phyloP scores from a whole-genome alignment of 768 basidiomycete genomes.

The Tricholoma sp. region DNA sequence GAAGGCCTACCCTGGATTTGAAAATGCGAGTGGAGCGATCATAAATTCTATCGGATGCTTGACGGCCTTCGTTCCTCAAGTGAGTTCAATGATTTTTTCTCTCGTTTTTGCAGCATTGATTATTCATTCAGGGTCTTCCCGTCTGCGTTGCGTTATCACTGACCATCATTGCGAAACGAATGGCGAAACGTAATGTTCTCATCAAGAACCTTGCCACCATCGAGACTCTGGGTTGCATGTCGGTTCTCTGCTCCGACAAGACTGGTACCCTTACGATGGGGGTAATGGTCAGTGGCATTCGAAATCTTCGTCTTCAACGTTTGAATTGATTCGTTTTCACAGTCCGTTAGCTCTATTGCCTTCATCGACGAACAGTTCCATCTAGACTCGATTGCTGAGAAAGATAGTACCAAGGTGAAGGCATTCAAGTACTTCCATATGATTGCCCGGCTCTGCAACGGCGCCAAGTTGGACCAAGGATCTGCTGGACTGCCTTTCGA shows the following conservation, averaged over 20 bases:
- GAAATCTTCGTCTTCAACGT: background rate
- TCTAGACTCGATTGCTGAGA: background rate
- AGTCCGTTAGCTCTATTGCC: background rate
- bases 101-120: background rate
- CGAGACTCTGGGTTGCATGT: constrained; percentile 48
- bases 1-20: background rate
- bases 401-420: constrained; percentile 9
- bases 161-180: constrained; percentile 43
- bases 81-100: background rate
- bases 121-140: constrained; percentile 26
- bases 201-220: constrained; percentile 50
- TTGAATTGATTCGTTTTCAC: background rate
- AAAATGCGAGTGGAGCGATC: background rate
- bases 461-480: constrained; percentile 30
- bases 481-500: constrained; percentile 16
- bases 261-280: constrained; percentile 48
- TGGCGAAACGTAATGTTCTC: constrained; percentile 41
- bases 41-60: background rate
- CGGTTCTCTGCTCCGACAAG: constrained; percentile 51
- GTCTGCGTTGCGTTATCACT: constrained; percentile 46
- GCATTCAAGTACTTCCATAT: constrained; percentile 28
- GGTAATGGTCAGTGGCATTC: constrained; percentile 31
- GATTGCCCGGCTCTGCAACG: constrained; percentile 42
- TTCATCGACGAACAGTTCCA: background rate
- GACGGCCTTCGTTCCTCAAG: background rate